Conservation (phyloP, 805 yeast species). For the Candida pseudofarinosa region DNA sequence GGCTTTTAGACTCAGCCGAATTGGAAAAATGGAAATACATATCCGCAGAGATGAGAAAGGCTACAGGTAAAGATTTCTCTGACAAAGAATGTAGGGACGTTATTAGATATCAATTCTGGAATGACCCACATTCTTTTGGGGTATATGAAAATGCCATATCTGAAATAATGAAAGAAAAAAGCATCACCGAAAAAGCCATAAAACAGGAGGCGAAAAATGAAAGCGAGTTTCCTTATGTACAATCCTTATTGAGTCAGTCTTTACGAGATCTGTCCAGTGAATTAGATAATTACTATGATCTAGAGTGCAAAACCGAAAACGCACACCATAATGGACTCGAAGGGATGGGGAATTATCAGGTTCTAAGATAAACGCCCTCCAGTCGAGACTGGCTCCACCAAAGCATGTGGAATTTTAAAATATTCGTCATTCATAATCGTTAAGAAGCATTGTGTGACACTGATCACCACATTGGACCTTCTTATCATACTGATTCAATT, state of each 20-base stretch:
- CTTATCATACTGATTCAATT: too few species aligned
- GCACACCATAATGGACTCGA: too few species aligned
- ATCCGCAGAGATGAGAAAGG: conserved; percentile 56
- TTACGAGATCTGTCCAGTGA: neutral
- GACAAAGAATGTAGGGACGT: conserved; percentile 54
- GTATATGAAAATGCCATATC: conserved; percentile 43
- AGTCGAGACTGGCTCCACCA: too few species aligned
- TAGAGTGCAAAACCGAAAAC: neutral
- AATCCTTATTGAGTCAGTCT: conserved; percentile 1
- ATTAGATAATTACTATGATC: neutral
- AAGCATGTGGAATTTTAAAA: too few species aligned
- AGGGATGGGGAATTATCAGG: too few species aligned
- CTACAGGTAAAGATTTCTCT: conserved; percentile 48
- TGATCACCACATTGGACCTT: too few species aligned
- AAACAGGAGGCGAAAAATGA: conserved; percentile 13
- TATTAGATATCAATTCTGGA: conserved; percentile 48
- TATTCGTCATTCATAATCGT: too few species aligned
- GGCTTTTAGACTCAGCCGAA: conserved; percentile 64
- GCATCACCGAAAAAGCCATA: conserved; percentile 29
- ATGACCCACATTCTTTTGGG: conserved; percentile 55
- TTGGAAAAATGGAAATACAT: conserved; percentile 64
- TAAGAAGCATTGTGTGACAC: too few species aligned
- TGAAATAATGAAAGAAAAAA: conserved; percentile 36
- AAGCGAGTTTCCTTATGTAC: conserved; percentile 9
- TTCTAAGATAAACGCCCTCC: too few species aligned